A percentile compares a stretch with the other conserved stretches of the same genome.
phyloP scores from a whole-genome alignment of 139 green algal species.

The Chlorella sp. region DNA sequence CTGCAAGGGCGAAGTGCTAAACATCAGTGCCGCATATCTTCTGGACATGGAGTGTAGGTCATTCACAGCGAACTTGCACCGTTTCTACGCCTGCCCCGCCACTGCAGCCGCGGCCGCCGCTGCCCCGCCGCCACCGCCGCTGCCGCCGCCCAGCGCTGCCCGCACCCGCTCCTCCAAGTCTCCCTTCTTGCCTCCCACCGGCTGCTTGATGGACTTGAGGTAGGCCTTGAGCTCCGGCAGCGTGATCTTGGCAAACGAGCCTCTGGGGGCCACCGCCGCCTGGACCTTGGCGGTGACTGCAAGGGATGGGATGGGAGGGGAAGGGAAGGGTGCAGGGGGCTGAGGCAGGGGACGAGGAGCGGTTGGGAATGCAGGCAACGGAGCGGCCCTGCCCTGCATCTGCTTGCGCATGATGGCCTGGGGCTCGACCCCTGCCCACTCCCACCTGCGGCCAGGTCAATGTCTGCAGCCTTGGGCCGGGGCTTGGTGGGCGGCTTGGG shows the following conservation, averaged over 20 bases:
- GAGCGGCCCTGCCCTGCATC: no score
- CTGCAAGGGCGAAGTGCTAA: no score
- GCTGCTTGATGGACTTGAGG: conserved; percentile 54
- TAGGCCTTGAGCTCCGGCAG: conserved; percentile 64
- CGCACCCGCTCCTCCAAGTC: conserved; percentile 64
- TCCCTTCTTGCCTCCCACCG: conserved; percentile 71
- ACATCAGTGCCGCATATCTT: no score
- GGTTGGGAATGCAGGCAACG: no score
- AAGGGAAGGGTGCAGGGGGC: no score
- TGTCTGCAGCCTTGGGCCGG: conserved; percentile 18
- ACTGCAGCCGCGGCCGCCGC: background rate
- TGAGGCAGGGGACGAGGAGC: no score
- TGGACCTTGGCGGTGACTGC: conserved; percentile 25
- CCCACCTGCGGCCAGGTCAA: conserved; percentile 14
- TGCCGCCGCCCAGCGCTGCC: conserved; percentile 12
- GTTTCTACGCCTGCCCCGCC: background rate
- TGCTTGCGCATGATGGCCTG: no score
- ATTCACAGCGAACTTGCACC: no score
- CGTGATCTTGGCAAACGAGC: conserved; percentile 52
- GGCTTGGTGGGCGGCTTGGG: conserved; percentile 28
- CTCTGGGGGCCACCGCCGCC: background rate
- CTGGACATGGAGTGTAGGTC: no score
- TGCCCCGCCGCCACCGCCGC: background rate
- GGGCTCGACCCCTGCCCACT: background rate
- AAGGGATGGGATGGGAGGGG: background rate